These are phyloP conservation scores for Colletotrichum australisinense DNA, from an alignment of 2,329 filamentous ascomycete genomes.

Conservation along the genomic window DNA sequence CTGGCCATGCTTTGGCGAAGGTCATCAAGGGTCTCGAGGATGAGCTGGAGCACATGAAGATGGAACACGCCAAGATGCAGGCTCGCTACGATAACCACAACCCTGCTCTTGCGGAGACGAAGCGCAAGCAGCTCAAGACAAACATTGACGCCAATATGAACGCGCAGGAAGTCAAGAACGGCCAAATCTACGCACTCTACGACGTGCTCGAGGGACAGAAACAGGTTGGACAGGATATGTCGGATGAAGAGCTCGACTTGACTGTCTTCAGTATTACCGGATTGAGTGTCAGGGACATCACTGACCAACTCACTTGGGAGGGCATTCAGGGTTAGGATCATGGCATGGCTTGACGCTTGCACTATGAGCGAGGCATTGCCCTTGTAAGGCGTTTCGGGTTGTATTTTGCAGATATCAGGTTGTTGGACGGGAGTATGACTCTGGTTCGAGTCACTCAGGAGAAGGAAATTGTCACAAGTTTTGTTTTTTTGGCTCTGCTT, in stretches of 20 bases:
- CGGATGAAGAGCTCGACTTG: slow-evolving; percentile 71
- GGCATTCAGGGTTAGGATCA: slow-evolving; percentile 46
- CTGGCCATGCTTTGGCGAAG: slow-evolving; percentile 79
- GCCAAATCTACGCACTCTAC: slow-evolving; percentile 85
- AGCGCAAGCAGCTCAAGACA: slow-evolving; percentile 69
- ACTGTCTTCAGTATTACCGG: slow-evolving; percentile 69
- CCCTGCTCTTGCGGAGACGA: slow-evolving; percentile 72
- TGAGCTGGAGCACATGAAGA: slow-evolving; percentile 81
- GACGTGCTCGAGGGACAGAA: slow-evolving; percentile 88
- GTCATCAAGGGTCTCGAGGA: slow-evolving; percentile 86
- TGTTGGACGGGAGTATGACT: background rate
- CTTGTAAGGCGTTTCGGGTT: slow-evolving; percentile 12
- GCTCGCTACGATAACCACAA: slow-evolving; percentile 74
- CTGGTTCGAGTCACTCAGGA: slow-evolving; percentile 11
- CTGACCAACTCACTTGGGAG: slow-evolving; percentile 55
- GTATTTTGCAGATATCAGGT: background rate
- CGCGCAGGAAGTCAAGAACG: slow-evolving; percentile 77
- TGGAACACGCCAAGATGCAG: slow-evolving; percentile 72
- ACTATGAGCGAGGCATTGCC: background rate
- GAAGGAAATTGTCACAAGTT: slow-evolving; percentile 28
- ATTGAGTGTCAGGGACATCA: slow-evolving; percentile 56
- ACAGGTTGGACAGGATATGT: slow-evolving; percentile 71
- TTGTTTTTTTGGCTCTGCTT: slow-evolving; percentile 14
- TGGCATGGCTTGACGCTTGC: slow-evolving; percentile 7
- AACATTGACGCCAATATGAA: slow-evolving; percentile 72